Conservation (phyloP, 106 monocot genomes). For the Dendrobium chrysotoxum region DNA sequence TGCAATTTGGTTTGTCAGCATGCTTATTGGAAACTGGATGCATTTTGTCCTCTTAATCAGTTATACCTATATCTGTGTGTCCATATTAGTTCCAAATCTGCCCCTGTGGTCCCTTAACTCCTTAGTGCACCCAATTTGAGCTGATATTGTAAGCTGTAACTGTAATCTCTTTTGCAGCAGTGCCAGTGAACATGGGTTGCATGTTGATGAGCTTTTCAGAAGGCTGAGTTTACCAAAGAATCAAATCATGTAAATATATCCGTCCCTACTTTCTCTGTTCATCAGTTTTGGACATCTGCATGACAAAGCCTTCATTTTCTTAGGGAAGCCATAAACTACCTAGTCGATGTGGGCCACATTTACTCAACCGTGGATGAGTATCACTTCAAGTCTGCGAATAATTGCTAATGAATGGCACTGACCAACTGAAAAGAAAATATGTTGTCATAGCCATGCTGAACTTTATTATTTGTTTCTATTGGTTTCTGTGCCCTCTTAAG, state of each 20-base stretch:
- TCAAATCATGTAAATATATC: slow-evolving; percentile 17
- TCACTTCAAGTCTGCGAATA: slow-evolving; percentile 46
- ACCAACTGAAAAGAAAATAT: neutral
- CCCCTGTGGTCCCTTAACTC: too few relatives aligned
- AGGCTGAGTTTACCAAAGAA: slow-evolving; percentile 28
- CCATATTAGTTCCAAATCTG: too few relatives aligned
- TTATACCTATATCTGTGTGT: too few relatives aligned
- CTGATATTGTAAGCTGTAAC: neutral
- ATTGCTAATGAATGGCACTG: slow-evolving; percentile 4
- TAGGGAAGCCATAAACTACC: slow-evolving; percentile 45
- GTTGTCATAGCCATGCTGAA: neutral
- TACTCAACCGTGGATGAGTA: slow-evolving; percentile 57
- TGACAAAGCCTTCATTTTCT: neutral
- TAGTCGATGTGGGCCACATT: slow-evolving; percentile 38
- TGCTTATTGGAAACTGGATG: too few relatives aligned
- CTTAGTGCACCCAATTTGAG: too few relatives aligned
- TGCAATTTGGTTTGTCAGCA: too few relatives aligned
- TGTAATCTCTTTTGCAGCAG: slow-evolving; percentile 7
- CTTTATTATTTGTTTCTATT: neutral
- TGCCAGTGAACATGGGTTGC: slow-evolving; percentile 40
- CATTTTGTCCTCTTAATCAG: too few relatives aligned
- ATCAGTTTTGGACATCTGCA: neutral
- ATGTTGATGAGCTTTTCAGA: slow-evolving; percentile 51
- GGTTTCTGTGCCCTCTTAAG: neutral
- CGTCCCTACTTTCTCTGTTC: neutral